These are phyloP conservation scores for Ceratocystis papillata DNA, from an alignment of 2,329 filamentous ascomycete genomes.

Conservation along the genomic window DNA sequence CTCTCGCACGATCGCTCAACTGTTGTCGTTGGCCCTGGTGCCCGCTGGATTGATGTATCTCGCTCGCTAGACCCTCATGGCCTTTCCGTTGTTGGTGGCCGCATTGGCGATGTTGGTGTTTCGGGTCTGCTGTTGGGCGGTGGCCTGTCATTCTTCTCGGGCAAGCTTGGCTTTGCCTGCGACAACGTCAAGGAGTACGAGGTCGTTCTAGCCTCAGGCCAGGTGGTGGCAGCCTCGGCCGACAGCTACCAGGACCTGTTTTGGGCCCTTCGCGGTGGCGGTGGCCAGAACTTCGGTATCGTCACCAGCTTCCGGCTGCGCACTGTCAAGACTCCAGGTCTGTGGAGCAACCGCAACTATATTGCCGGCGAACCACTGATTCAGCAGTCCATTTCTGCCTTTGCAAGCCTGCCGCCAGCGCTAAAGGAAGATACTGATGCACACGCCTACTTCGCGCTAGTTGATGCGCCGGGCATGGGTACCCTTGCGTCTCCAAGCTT, in stretches of 20 bases:
- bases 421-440: slow-evolving; percentile 23
- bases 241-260: slow-evolving; percentile 41
- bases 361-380: neutral
- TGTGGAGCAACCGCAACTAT: slow-evolving; percentile 30
- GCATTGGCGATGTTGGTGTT: slow-evolving; percentile 32
- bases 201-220: slow-evolving; percentile 38
- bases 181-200: slow-evolving; percentile 37
- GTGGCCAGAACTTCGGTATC: slow-evolving; percentile 46
- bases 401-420: slow-evolving; percentile 25
- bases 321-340: slow-evolving; percentile 31
- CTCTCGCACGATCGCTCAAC: slow-evolving; percentile 28
- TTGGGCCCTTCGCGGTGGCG: slow-evolving; percentile 45
- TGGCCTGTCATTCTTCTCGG: slow-evolving; percentile 26
- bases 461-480: slow-evolving; percentile 29
- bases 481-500: slow-evolving; percentile 27
- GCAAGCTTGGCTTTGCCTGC: slow-evolving; percentile 35
- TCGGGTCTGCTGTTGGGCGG: slow-evolving; percentile 29
- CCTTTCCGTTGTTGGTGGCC: slow-evolving; percentile 36
- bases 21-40: slow-evolving; percentile 37
- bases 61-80: slow-evolving; percentile 28
- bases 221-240: slow-evolving; percentile 35
- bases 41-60: slow-evolving; percentile 34
- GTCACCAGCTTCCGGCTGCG: slow-evolving; percentile 40
- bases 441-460: slow-evolving; percentile 28
- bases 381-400: slow-evolving; percentile 16